Conservation (phyloP, 805 yeast genomes). For the Ogataea trehalophila region DNA sequence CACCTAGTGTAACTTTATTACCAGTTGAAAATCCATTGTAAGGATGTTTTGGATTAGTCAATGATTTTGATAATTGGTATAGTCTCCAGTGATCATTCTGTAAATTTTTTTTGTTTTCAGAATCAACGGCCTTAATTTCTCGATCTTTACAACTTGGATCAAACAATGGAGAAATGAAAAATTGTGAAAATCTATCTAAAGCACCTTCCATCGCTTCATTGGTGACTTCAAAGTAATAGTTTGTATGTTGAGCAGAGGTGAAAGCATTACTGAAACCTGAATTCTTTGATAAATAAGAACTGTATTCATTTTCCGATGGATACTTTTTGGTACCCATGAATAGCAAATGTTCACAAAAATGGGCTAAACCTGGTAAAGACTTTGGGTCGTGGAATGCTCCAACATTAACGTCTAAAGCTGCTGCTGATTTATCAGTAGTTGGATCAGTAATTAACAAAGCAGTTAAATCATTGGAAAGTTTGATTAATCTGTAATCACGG, state of each 20-base stretch:
- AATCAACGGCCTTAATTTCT: constrained; percentile 91
- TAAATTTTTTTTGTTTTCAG: constrained; percentile 90
- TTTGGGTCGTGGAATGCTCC: constrained; percentile 71
- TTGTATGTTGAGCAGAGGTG: constrained; percentile 84
- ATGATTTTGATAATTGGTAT: constrained; percentile 74
- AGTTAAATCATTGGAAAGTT: constrained; percentile 51
- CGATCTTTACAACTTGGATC: constrained; percentile 72
- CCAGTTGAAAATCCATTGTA: constrained; percentile 89
- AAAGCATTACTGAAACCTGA: constrained; percentile 91
- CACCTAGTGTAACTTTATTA: constrained; percentile 68
- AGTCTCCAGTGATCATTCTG: constrained; percentile 89
- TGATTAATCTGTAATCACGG: constrained; percentile 64
- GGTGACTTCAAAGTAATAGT: constrained; percentile 83
- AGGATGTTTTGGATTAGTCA: constrained; percentile 75
- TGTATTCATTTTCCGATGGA: constrained; percentile 70
- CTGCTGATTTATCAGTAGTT: constrained; percentile 69
- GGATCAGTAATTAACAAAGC: constrained; percentile 67
- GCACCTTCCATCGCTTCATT: constrained; percentile 79
- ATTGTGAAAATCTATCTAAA: constrained; percentile 87
- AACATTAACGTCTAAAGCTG: constrained; percentile 72
- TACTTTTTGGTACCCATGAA: constrained; percentile 78
- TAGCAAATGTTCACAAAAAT: constrained; percentile 67
- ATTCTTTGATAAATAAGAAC: constrained; percentile 72
- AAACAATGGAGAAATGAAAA: constrained; percentile 83
- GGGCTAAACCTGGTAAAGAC: constrained; percentile 68